Evolutionary conservation across 768 basidiomycete species (phyloP).

Genomic region (Saitozyma sp.): DNA sequence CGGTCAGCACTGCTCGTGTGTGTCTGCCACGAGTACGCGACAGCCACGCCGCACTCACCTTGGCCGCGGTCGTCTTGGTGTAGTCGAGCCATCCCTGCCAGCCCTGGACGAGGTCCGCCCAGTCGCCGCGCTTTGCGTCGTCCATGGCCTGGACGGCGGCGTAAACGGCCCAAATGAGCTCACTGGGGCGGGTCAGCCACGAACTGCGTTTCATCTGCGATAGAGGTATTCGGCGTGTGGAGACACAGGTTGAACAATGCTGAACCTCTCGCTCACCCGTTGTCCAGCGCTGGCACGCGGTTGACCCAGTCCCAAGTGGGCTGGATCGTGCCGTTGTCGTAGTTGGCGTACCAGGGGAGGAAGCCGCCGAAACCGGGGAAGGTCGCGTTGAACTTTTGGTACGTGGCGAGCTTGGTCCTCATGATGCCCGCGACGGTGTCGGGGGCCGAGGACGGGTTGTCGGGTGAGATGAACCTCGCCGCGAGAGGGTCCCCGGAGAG

Average conservation of each 20-base stretch:
- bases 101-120: constrained; percentile 2
- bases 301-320: constrained; percentile 5
- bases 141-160: background rate
- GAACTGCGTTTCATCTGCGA: no score
- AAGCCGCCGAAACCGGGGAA: constrained; percentile 1
- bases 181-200: background rate
- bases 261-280: background rate
- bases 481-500: constrained; percentile 3
- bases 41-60: background rate
- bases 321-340: background rate
- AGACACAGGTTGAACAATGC: background rate
- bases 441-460: background rate
- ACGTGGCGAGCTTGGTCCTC: constrained; percentile 6
- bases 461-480: background rate
- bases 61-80: background rate
- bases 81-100: constrained; percentile 7
- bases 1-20: no score
- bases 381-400: background rate
- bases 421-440: constrained; percentile 1
- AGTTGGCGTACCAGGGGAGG: background rate
- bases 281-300: constrained; percentile 6
- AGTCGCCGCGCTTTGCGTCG: background rate
- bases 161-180: constrained; percentile 1
- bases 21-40: no score
- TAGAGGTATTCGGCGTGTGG: no score